Conservation (phyloP, 768 basidiomycete species). For the Clathrus columnatus region DNA sequence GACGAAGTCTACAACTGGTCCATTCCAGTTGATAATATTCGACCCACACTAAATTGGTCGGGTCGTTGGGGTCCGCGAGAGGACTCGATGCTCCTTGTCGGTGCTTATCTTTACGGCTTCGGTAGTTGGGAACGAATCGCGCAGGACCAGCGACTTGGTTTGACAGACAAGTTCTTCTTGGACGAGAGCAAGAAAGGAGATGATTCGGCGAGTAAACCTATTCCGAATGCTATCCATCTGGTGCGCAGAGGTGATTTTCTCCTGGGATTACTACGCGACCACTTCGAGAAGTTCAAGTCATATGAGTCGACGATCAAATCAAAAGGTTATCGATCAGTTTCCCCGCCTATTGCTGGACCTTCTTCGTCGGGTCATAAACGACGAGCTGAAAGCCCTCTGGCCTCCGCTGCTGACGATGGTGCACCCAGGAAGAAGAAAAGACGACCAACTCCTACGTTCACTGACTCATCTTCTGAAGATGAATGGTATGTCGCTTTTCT, state of each 20-base stretch:
- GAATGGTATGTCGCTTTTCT: conserved; percentile 59
- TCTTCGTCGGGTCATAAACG: conserved; percentile 66
- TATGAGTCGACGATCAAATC: conserved; percentile 73
- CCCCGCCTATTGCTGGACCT: conserved; percentile 49
- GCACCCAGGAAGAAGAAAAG: conserved; percentile 70
- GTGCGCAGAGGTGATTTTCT: conserved; percentile 96
- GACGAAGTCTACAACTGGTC: conserved; percentile 75
- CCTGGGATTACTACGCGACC: conserved; percentile 71
- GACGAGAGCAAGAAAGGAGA: conserved; percentile 96
- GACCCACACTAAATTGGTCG: conserved; percentile 93
- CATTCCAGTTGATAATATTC: conserved; percentile 88
- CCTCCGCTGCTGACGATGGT: conserved; percentile 69
- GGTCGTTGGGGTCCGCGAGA: conserved; percentile 90
- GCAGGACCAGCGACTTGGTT: conserved; percentile 73
- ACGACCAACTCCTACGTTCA: conserved; percentile 93
- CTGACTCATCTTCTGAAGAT: conserved; percentile 87
- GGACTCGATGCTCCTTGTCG: conserved; percentile 90
- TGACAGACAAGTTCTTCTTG: conserved; percentile 93
- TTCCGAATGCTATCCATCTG: conserved; percentile 96
- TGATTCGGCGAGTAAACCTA: conserved; percentile 74
- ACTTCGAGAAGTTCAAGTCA: conserved; percentile 85
- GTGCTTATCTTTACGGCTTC: conserved; percentile 89
- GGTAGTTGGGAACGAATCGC: conserved; percentile 96
- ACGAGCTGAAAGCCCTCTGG: conserved; percentile 79
- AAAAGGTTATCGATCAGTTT: conserved; percentile 63